Base-by-base conservation (phyloP, 768 basidiomycete species). In the Psilocybe tampanensis region DNA sequence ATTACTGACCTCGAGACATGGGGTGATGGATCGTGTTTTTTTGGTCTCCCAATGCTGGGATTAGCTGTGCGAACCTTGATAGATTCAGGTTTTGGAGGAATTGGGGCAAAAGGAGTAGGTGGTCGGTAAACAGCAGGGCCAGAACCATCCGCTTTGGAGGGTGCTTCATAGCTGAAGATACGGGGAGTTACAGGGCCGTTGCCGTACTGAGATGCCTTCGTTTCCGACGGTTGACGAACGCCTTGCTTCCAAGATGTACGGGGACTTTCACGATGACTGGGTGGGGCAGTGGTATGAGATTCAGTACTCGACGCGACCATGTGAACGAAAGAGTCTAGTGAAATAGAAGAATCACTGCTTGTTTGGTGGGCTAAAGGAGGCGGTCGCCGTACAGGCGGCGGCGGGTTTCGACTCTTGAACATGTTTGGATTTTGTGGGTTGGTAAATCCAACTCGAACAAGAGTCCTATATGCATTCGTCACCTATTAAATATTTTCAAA, bases 391-490 rank as follows among this genome's bases (percentile, higher is more conserved):
- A 57, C 39, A 24, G 36, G 43, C 26, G 39, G 45, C 52, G 54
- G 29, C 29, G 29, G 29, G 29, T 29, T 41, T 50, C 41, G 55
- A 36, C 32, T 24, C 51, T 54, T 64, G 45, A 54, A 45, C 58
- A 60, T 61, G 52, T 53, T 59, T 49, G 59, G 50, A 55, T 60
- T 52, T 54, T 51, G 54, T 45, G 47, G 49, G 34, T 66, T 59
- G 45, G 64, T 60, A 47, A 68, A 66, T 23, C 62, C 66, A 52
- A 79, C 76, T 58, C 78, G 76, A 64, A 80, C 77, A 47, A 86
- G 68, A 24, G 76, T 70, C 52, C 79, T 79, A 74, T 88, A 87
- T 32, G 86, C 85, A 42, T 77, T 64, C 64, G 81, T 82, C 55
- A 81, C 78, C 85, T 86, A 29, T 29, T 5, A 29, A 29, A 29